phyloP scores from a whole-genome alignment of 768 basidiomycete genomes.

The Clavaria fumosa region DNA sequence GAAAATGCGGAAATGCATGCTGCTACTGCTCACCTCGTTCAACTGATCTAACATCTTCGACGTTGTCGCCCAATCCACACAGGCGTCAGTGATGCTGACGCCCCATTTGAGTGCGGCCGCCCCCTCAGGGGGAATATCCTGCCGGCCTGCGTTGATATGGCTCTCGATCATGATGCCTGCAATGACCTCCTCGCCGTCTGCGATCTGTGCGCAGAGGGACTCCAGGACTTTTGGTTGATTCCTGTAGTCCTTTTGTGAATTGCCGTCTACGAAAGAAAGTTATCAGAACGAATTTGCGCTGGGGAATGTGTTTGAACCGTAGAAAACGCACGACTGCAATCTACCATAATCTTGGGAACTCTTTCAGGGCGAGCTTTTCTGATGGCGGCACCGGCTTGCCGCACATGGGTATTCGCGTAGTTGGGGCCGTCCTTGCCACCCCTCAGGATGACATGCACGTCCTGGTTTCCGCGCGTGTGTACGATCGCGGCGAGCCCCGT shows the following conservation, averaged over 20 bases:
- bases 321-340: conserved; percentile 6
- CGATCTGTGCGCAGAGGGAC: conserved; percentile 77
- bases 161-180: conserved; percentile 98
- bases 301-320: too few species aligned
- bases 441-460: conserved; percentile 92
- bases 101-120: conserved; percentile 58
- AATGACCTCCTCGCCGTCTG: conserved; percentile 51
- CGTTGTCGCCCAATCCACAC: conserved; percentile 75
- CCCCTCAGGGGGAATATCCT: conserved; percentile 71
- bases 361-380: conserved; percentile 43
- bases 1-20: background rate
- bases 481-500: conserved; percentile 25
- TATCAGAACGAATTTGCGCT: too few species aligned
- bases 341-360: conserved; percentile 68
- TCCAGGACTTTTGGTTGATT: conserved; percentile 82
- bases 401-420: conserved; percentile 59
- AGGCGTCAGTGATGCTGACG: conserved; percentile 85
- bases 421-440: conserved; percentile 90
- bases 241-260: conserved; percentile 85
- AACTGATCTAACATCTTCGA: conserved; percentile 58
- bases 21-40: conserved; percentile 36
- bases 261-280: conserved; percentile 55
- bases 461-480: conserved; percentile 49
- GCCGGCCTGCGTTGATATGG: conserved; percentile 80
- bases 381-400: conserved; percentile 44